These are phyloP conservation scores for Phialemoniopsis sp. DNA, from an alignment of 2,329 filamentous ascomycete genomes.

Conservation along the genomic window DNA sequence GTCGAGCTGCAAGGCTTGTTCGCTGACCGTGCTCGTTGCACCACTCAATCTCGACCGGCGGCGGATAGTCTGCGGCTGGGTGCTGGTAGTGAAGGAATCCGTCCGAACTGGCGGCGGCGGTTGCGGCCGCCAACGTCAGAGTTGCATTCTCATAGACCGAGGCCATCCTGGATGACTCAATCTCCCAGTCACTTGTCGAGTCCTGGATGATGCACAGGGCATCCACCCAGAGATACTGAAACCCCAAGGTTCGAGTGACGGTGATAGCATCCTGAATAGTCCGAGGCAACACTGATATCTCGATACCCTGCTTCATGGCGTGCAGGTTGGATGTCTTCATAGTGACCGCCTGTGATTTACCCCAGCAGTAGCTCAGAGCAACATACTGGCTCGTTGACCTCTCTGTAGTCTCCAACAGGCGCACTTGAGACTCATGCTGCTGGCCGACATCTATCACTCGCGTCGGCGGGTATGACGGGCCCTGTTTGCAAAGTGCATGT, in stretches of 20 bases:
- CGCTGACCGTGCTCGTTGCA: too few relatives aligned
- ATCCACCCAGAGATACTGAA: conserved; percentile 17
- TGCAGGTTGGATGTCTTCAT: conserved; percentile 1
- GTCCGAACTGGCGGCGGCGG: not conserved
- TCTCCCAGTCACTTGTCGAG: conserved; percentile 14
- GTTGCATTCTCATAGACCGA: conserved; percentile 3
- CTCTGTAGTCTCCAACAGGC: too few relatives aligned
- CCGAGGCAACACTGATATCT: conserved; percentile 1
- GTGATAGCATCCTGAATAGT: conserved; percentile 10
- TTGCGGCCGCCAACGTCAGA: conserved; percentile 4
- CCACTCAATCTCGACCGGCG: too few relatives aligned
- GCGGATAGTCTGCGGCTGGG: not conserved
- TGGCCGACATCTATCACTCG: too few relatives aligned
- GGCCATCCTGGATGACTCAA: conserved; percentile 6
- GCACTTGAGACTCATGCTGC: too few relatives aligned
- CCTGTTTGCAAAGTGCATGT: too few relatives aligned
- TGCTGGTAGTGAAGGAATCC: conserved; percentile 1
- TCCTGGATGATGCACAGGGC: conserved; percentile 18
- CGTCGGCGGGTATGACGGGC: too few relatives aligned
- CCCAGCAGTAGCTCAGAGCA: conserved; percentile 14
- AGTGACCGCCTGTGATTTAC: conserved; percentile 2
- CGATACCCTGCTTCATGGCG: not conserved
- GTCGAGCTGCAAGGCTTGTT: too few relatives aligned
- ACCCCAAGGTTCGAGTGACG: conserved; percentile 4
- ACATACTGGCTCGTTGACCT: conserved; percentile 3